Base-by-base conservation (phyloP, 1,284 basidiomycete genomes). In the Heterobasidion parviporum region DNA sequence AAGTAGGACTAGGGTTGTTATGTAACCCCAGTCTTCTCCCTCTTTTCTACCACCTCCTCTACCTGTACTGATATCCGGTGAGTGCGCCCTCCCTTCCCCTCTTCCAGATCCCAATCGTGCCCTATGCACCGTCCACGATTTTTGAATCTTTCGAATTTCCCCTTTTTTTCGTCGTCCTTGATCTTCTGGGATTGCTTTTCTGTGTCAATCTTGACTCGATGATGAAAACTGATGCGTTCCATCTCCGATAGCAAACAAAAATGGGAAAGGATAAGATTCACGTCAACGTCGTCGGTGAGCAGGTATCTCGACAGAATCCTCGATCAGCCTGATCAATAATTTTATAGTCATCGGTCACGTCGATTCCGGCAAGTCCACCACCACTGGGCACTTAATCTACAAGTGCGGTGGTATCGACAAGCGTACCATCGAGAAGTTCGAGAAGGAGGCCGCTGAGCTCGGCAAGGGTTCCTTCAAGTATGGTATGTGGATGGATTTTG, bases 361-460 rank as follows among this genome's bases (percentile, higher is more conserved):
- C 89, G 91, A 94, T 80, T 93, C 91, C 73, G 92, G 96, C 68
- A 98, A 98, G 83, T 98, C 95, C 64, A 99, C 96, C 78, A 99
- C 96, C 72, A 99, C 97, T 70, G 97, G 97, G 68, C 97, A 99
- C 84, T 83, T 99, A 80, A 99, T 99, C 87, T 98, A 98, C 93
- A 98, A 99, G 89, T 99, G 96, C 77, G 96, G 96, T 88, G 97
- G 97, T 93, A 99, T 99, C 81, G 97, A 99, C 79, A 99, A 99
- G 85, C 96, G 97, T 89, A 98, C 95, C 76, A 98, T 99, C 70
- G 95, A 99, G 82, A 99, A 98, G 82, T 99, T 98, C 85, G 96
- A 99, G 87, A 99, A 99, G 89, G 96, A 99, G 81, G 97, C 96
- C 70, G 93, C 94, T 80, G 96, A 99, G 77, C 90, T 98, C 72